Base-by-base conservation (phyloP, 2,329 filamentous ascomycete genomes). In the Phoma herbarum region DNA sequence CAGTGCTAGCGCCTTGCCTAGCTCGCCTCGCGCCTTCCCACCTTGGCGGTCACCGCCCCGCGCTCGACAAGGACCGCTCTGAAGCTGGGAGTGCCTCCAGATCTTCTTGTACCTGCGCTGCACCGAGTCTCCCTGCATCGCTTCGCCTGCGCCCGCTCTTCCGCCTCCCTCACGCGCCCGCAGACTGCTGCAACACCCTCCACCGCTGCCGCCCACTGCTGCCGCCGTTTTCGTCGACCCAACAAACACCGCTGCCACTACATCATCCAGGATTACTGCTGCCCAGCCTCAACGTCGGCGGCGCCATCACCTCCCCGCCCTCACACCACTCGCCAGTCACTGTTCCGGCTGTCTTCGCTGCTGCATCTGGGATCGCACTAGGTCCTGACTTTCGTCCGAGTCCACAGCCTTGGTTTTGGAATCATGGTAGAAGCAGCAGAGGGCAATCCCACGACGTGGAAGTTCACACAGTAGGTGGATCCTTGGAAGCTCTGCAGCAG, bases 361-460 rank as follows among this genome's bases (percentile, higher is more conserved):
- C 48, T 48, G 28, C 51, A 51, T 44, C 52, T 48, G 33, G 54
- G 35, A 60, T 53, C 54, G 42, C 46, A 42, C 44, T 53, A 60
- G 45, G 60, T 61, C 53, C 48, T 62, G 58, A 59, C 60, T 54
- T 50, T 52, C 50, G 55, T 58, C 61, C 62, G 60, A 64, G 57
- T 35, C 46, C 55, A 56, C 60, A 55, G 58, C 57, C 61, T 52
- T 60, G 59, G 57, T 63, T 49, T 50, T 57, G 59, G 61, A 73
- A 94, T 90, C 84, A 97, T 98, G 93, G 93, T 95, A 85, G 93
- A 97, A 87, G 90, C 90, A 87, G 90, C 89, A 84, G 93, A 96
- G 84, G 86, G 90, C 82, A 92, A 88, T 85, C 90, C 92, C 83
- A 93, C 93, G 78, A 98, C 93, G 82, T 98, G 94, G 94, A 98